phyloP scores from a whole-genome alignment of 1,139 yeast species.

The Nakaseomyces uthaithaninus region DNA sequence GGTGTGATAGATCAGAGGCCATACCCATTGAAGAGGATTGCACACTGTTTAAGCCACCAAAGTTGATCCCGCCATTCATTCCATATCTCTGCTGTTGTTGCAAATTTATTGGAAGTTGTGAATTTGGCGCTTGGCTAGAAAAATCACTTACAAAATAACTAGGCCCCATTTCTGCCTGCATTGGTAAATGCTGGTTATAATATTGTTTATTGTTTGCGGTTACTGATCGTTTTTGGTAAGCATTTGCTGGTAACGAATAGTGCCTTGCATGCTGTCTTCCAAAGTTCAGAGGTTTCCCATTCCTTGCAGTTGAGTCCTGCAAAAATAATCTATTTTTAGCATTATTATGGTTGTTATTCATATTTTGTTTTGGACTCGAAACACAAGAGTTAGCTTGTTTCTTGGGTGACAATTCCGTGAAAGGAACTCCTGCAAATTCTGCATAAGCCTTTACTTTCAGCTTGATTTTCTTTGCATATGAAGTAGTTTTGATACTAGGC shows the following conservation, averaged over 20 bases:
- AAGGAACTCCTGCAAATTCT: slow-evolving; percentile 27
- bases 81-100: not conserved
- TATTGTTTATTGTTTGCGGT: not conserved
- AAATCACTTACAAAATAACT: not conserved
- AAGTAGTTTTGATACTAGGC: slow-evolving; percentile 37
- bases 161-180: not conserved
- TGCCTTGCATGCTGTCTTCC: slow-evolving; percentile 28
- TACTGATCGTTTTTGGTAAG: slow-evolving; percentile 21
- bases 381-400: slow-evolving; percentile 7
- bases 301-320: slow-evolving; percentile 4
- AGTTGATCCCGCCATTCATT: not conserved
- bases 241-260: slow-evolving; percentile 28
- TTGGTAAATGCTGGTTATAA: slow-evolving; percentile 1
- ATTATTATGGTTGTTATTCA: slow-evolving; percentile 8
- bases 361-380: slow-evolving; percentile 4
- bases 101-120: not conserved
- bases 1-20: not conserved
- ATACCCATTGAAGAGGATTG: not conserved
- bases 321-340: not conserved
- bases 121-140: not conserved
- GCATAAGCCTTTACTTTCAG: slow-evolving; percentile 32
- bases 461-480: slow-evolving; percentile 38
- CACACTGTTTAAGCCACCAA: not conserved
- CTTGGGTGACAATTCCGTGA: slow-evolving; percentile 18
- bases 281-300: slow-evolving; percentile 8